phyloP scores from a whole-genome alignment of 441 rosid genomes.

The Syzygium syzygioides region DNA sequence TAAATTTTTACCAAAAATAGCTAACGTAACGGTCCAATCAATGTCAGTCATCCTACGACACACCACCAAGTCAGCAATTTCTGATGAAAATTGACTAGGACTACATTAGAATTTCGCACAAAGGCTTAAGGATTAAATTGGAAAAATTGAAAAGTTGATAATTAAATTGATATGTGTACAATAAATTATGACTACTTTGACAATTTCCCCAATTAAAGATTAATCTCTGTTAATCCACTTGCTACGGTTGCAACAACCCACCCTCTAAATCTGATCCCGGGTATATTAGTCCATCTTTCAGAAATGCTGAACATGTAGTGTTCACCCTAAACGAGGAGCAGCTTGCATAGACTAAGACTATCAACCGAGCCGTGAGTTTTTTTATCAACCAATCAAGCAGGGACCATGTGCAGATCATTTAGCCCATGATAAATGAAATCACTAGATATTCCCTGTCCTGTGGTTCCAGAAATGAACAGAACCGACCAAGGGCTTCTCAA shows the following conservation, averaged over 20 bases:
- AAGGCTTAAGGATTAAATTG: rapidly evolving
- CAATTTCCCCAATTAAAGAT: neutral
- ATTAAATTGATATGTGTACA: neutral
- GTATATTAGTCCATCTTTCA: neutral
- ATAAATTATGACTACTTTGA: neutral
- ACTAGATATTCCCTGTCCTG: too few relatives aligned
- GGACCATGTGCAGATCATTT: neutral
- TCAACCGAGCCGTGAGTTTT: too few relatives aligned
- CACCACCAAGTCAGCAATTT: rapidly evolving
- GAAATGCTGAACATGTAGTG: neutral
- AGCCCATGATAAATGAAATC: too few relatives aligned
- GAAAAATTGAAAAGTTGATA: neutral
- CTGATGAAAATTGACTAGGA: neutral
- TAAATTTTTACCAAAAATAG: neutral
- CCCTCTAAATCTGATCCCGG: neutral
- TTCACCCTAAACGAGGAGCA: neutral
- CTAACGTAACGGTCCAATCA: too few relatives aligned
- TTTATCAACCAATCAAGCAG: neutral
- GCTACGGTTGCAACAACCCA: neutral
- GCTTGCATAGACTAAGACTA: too few relatives aligned
- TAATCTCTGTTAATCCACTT: neutral
- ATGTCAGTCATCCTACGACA: rapidly evolving
- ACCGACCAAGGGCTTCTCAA: neutral
- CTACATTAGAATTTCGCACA: rapidly evolving
- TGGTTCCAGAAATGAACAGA: neutral